Evolutionary conservation across 2,329 filamentous ascomycete genomes (phyloP), one percentile per base, ranked within the genome.

Genomic region (Pestalotiopsis sp.): DNA sequence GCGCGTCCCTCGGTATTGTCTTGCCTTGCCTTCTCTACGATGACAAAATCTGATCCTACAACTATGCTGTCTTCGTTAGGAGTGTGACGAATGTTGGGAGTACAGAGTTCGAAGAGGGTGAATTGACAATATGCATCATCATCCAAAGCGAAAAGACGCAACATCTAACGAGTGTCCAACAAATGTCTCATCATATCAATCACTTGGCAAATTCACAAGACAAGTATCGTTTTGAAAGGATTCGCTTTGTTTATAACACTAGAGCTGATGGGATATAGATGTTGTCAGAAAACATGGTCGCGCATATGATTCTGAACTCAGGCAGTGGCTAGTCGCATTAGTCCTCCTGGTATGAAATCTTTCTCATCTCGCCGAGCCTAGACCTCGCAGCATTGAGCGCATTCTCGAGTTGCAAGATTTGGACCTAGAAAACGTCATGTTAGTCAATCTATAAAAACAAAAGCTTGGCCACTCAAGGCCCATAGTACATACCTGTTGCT

Each of bases 331-430:
- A 58, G 31, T 36, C 31, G 9, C n/a, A 52, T 66, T 82, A 87
- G 49, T 95, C 92, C 77, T 97, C 93, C 78, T 93, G 92, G 83
- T 98, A 98, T 4, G 93, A 95, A 71, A 97, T 94, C 89, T 98
- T 98, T 79, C 96, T 90, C 96, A 99, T 98, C 87, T 99, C 96
- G 72, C 96, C 95, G 72, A 99, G 84, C 67, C 94, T 87, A 77
- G 92, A 90, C 74, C 95, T 87, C 57, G 96, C 96, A 39, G 92
- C 85, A 9, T 91, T 87, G 52, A 99, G 87, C 36, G 89, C 84
- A 77, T 98, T 99, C 83, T 98, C 95, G 72, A 99, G 87, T 81
- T 98, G 94, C 67, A 98, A 86, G 74, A 99, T 99, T 82, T 99
- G 95, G 78, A 99, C 96, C 94, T 97, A 77, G 72, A 74, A 61